Percentiles rank a stretch among this genome's conserved stretches.
These are phyloP conservation scores for Senna siamea DNA, from an alignment of 306 rosid genomes.

Conservation along the genomic window DNA sequence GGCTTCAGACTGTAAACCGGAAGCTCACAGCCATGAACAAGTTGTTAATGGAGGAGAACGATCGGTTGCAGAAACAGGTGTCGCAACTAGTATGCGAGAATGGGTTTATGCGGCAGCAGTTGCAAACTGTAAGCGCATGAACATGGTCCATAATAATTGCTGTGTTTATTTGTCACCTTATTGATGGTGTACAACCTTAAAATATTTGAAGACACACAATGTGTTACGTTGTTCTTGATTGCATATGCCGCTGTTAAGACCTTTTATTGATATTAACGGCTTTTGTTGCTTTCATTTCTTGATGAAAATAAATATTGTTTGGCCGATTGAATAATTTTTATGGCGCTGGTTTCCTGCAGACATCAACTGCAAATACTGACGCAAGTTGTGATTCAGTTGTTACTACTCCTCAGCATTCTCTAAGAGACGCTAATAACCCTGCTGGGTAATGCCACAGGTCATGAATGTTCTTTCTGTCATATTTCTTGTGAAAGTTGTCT, in stretches of 20 bases:
- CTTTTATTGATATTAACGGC: background rate
- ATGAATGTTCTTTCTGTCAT: background rate
- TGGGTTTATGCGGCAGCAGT: constrained; percentile 73
- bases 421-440: constrained; percentile 71
- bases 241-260: background rate
- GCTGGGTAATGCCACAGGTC: constrained; percentile 61
- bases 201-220: background rate
- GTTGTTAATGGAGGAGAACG: constrained; percentile 81
- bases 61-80: constrained; percentile 78
- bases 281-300: background rate
- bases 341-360: constrained; percentile 36
- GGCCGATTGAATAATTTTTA: constrained; percentile 8
- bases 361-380: constrained; percentile 58
- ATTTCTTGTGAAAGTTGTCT: background rate
- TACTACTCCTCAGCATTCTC: constrained; percentile 66
- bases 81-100: constrained; percentile 75
- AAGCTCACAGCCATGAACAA: constrained; percentile 75
- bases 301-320: constrained; percentile 11
- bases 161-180: background rate
- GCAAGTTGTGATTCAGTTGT: constrained; percentile 72
- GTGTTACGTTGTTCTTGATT: constrained; percentile 19
- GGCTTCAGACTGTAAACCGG: constrained; percentile 75
- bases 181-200: background rate
- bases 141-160: background rate
- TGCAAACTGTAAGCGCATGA: constrained; percentile 60